phyloP scores from a whole-genome alignment of 23 red algal genomes.

The Gracilaria caudata region DNA sequence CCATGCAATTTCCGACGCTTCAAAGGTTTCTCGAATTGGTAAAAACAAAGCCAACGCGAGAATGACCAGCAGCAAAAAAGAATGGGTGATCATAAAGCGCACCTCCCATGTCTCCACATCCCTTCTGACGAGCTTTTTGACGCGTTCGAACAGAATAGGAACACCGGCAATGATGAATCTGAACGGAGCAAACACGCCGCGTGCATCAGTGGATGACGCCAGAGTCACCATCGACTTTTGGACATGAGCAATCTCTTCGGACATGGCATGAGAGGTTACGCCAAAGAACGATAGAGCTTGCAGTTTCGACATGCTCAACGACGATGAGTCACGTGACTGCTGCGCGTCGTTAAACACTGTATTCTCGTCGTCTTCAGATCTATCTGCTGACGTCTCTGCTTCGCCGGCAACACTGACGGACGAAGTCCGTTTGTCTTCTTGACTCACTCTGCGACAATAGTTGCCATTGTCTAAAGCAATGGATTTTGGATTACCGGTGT shows the following conservation, averaged over 20 bases:
- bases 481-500: background rate
- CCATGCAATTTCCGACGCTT: slow-evolving; percentile 71
- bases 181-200: slow-evolving; percentile 55
- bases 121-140: slow-evolving; percentile 9
- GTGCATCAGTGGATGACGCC: slow-evolving; percentile 32
- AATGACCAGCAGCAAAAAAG: slow-evolving; percentile 42
- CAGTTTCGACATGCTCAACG: slow-evolving; percentile 5
- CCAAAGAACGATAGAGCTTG: slow-evolving; percentile 60
- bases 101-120: slow-evolving; percentile 50
- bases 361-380: background rate
- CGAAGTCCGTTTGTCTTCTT: background rate
- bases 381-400: background rate
- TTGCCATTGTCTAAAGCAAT: too few species aligned
- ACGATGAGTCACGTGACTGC: background rate
- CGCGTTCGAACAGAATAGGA: slow-evolving; percentile 20
- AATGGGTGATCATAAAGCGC: slow-evolving; percentile 59
- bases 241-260: slow-evolving; percentile 61
- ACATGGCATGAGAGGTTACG: slow-evolving; percentile 44
- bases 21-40: slow-evolving; percentile 16
- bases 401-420: background rate
- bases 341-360: too few species aligned
- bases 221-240: slow-evolving; percentile 50
- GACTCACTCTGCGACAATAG: background rate
- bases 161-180: slow-evolving; percentile 37
- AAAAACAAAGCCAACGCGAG: slow-evolving; percentile 62